Evolutionary conservation across 2,329 filamentous ascomycete genomes (phyloP).

Genomic region (Monosporascus sp.): DNA sequence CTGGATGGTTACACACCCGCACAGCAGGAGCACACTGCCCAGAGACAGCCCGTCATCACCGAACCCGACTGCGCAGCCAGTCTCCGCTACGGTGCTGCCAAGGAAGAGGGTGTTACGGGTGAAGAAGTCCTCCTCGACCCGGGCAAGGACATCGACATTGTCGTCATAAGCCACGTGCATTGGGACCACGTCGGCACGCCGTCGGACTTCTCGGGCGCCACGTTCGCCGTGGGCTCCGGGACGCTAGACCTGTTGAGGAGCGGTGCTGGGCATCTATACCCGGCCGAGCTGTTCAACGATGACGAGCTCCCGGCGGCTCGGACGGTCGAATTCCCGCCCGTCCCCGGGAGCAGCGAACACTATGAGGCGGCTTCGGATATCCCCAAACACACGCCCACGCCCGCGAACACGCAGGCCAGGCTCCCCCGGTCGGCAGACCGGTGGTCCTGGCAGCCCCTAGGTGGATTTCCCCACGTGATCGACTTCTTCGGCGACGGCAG

Average conservation of each 20-base stretch:
- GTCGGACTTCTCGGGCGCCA: slow-evolving; percentile 40
- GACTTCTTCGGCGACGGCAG: slow-evolving; percentile 42
- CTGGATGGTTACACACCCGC: slow-evolving; percentile 34
- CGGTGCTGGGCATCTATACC: slow-evolving; percentile 22
- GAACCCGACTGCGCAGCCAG: slow-evolving; percentile 37
- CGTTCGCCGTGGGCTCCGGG: slow-evolving; percentile 46
- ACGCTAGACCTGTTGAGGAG: slow-evolving; percentile 34
- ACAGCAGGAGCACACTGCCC: slow-evolving; percentile 38
- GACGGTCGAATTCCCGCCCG: slow-evolving; percentile 36
- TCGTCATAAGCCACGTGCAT: slow-evolving; percentile 48
- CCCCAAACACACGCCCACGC: slow-evolving; percentile 14
- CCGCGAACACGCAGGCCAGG: slow-evolving; percentile 6
- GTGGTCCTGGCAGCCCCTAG: slow-evolving; percentile 35
- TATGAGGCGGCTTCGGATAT: slow-evolving; percentile 1
- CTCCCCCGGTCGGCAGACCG: slow-evolving; percentile 14
- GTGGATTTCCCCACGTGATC: slow-evolving; percentile 36
- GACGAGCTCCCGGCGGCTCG: slow-evolving; percentile 23
- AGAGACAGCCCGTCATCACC: slow-evolving; percentile 38
- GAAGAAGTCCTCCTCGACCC: background rate
- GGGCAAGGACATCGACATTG: slow-evolving; percentile 19
- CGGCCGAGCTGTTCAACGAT: slow-evolving; percentile 23
- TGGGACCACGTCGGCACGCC: slow-evolving; percentile 56
- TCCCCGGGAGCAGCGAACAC: slow-evolving; percentile 8
- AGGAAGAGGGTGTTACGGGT: background rate
- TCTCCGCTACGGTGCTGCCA: slow-evolving; percentile 20